phyloP scores from a whole-genome alignment of 2,329 filamentous ascomycete genomes.

The Escovopsis sp. region DNA sequence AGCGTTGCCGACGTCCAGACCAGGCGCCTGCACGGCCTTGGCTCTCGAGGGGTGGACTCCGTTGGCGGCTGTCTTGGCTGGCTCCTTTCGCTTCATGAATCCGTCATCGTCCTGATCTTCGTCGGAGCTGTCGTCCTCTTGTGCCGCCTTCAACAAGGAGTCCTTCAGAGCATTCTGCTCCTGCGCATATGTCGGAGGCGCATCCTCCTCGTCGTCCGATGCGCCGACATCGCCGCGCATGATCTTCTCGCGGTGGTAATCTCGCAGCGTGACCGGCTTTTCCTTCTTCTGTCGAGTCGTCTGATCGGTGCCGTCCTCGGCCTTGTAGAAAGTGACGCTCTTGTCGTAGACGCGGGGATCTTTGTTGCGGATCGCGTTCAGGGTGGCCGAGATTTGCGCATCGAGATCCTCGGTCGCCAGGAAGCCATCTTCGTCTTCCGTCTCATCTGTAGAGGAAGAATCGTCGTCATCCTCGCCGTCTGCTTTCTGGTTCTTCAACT shows the following conservation, averaged over 20 bases:
- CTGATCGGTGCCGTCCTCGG: conserved; percentile 35
- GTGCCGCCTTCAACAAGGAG: conserved; percentile 55
- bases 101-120: conserved; percentile 46
- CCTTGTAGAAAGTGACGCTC: conserved; percentile 60
- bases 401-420: conserved; percentile 76
- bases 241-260: conserved; percentile 89
- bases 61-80: conserved; percentile 21
- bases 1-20: conserved; percentile 56
- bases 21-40: conserved; percentile 29
- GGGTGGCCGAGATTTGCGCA: conserved; percentile 69
- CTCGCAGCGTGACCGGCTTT: conserved; percentile 70
- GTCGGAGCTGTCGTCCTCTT: conserved; percentile 27
- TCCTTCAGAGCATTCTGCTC: conserved; percentile 76
- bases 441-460: conserved; percentile 59
- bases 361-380: conserved; percentile 76
- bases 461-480: conserved; percentile 32
- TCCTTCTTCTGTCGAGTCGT: conserved; percentile 43
- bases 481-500: conserved; percentile 42
- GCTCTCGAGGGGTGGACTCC: conserved; percentile 43
- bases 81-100: conserved; percentile 55
- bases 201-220: conserved; percentile 39
- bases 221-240: conserved; percentile 52
- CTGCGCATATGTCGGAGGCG: conserved; percentile 58
- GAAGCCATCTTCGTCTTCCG: conserved; percentile 81
- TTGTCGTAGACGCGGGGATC: conserved; percentile 85